Base-by-base conservation (phyloP, 1,139 yeast species). In the Pichia cactophila region DNA sequence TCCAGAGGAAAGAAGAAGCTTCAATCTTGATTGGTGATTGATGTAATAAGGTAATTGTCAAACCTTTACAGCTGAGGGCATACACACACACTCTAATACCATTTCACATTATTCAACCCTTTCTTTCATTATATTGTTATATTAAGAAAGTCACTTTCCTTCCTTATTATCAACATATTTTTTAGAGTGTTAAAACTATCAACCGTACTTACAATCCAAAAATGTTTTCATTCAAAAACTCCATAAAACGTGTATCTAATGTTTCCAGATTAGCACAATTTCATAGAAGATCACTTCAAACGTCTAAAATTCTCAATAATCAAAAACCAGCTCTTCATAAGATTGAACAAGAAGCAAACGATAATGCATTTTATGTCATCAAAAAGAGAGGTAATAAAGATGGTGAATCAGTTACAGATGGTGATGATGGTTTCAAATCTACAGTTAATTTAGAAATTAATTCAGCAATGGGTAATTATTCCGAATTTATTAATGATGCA, bases 381-480 rank as follows among this genome's bases (percentile, higher is more conserved):
- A 58, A 54, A 42, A 60, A 57, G 38, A 60, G 66, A 54, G 66
- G 66, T 42, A 54, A 55, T 50, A 59, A 54, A 45, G 51, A 52
- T 23, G 56, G 51, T n/a, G 66, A 62, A 50, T 35, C 47, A 6
- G 50, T 46, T 5, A 41, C n/a, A 28, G 49, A 49, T 1, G 58
- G 51, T 14, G 58, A 60, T 14, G 62, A 58, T 33, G 61, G 60
- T 10, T 53, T 60, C 35, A 41, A 53, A 37, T 53, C 64, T n/a
- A 57, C 60, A 8, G 48, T 56, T 45, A 56, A 60, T 20, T 42
- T 62, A 41, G 66, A 61, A 45, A 49, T 66, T 17, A 60, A 60
- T 43, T 62, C 67, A 45, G 69, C 74, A 26, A 57, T 70, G 64
- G 73, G 73, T n/a, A 62, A 65, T 35, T 69, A 68, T 45, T 60